Base-by-base conservation (phyloP, 495 filamentous ascomycete species). In the Xylaria telfairii region DNA sequence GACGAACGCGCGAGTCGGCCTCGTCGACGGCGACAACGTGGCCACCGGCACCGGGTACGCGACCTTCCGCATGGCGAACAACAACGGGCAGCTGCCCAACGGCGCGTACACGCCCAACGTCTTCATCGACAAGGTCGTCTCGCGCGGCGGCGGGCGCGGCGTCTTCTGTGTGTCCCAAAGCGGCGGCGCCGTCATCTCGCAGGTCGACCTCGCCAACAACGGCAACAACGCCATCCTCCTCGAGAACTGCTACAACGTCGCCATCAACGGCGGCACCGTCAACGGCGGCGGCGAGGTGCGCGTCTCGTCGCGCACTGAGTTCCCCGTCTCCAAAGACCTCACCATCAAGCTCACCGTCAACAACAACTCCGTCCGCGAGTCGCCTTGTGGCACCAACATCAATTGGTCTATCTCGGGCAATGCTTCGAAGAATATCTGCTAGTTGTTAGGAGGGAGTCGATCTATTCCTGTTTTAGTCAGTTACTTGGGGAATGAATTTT, bases 141-240 rank as follows among this genome's bases (percentile, higher is more conserved):
- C 82, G n/a, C 79, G 82, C 21, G 83, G 82, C 3, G 83, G 83
- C 6, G 83, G 83, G 0, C 78, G 83, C 4, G 83, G 83, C 34
- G 70, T 85, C 71, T 85, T 85, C 65, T 85, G 83, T 62, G 83
- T 85, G 6, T 85, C 83, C 26, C 75, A 83, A 65, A 82, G 80
- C 9, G 83, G 83, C 3, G 83, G 74, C 26, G 82, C 70, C 4
- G 76, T 75, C 0, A 85, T 85, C 46, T 64, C 71, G 28, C 64
- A 62, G 44, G 72, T 83, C 34, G 82, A 84, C 68, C 74, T 85
- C 28, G 74, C 81, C 7, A 72, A 72, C 70, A 85, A 84, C 69
- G 83, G 81, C 7, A 84, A 84, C 68, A 85, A 85, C 47, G 80
- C 83, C 32, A 80, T 85, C 32, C 76, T 85, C 53, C 81, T 85